Conservation (phyloP, 2,329 filamentous ascomycete genomes). For the Trichoderma oligosporum region DNA sequence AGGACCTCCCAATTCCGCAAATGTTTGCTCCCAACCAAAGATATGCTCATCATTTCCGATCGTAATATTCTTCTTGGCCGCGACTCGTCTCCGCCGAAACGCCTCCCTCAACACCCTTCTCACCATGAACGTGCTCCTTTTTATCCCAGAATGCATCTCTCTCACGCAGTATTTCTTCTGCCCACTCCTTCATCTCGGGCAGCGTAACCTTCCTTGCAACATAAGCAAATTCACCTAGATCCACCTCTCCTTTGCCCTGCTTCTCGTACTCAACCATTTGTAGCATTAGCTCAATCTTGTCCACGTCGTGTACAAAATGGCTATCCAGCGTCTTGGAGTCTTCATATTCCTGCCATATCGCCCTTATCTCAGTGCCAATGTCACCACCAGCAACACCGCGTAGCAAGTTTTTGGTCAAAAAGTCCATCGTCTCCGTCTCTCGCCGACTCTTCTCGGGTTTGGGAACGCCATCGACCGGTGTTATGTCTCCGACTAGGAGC, state of each 20-base stretch:
- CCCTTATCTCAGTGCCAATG: slow-evolving; percentile 66
- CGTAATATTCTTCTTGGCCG: slow-evolving; percentile 51
- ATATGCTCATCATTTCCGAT: slow-evolving; percentile 23
- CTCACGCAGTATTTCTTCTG: slow-evolving; percentile 70
- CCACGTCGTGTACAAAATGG: slow-evolving; percentile 90
- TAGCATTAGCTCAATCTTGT: slow-evolving; percentile 91
- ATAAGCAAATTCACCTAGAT: slow-evolving; percentile 82
- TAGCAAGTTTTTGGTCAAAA: slow-evolving; percentile 69
- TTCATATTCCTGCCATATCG: slow-evolving; percentile 94
- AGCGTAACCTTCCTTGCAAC: slow-evolving; percentile 71
- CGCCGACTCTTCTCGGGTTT: slow-evolving; percentile 87
- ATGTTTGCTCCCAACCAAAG: too few species aligned
- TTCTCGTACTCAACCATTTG: slow-evolving; percentile 98
- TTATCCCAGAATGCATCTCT: slow-evolving; percentile 67
- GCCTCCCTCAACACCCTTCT: slow-evolving; percentile 38
- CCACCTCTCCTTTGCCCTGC: slow-evolving; percentile 57
- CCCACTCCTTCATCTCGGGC: slow-evolving; percentile 78
- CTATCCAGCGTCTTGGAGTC: slow-evolving; percentile 79
- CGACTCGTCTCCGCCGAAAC: slow-evolving; percentile 36
- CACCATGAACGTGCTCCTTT: slow-evolving; percentile 46
- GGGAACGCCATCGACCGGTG: slow-evolving; percentile 77
- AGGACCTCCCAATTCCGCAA: background rate
- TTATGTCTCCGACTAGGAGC: slow-evolving; percentile 91
- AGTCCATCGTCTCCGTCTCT: slow-evolving; percentile 89
- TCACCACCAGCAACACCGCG: slow-evolving; percentile 68